These are phyloP conservation scores for Setaria italica DNA, from an alignment of 202 grass and related monocot species.

Conservation along the genomic window DNA sequence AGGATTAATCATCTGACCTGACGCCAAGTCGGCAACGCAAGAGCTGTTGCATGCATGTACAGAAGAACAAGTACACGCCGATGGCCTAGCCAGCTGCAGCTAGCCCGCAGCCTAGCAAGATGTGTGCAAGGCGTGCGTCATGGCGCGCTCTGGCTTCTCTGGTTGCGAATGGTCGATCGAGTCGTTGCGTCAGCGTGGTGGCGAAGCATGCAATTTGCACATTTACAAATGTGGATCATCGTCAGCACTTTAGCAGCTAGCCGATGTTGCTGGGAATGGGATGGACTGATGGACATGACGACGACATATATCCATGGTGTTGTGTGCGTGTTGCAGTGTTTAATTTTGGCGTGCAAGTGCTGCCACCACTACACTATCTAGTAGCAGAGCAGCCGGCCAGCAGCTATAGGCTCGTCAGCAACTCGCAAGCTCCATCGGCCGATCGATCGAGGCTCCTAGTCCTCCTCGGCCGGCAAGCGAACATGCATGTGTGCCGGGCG, in stretches of 20 bases:
- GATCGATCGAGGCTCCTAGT: no score
- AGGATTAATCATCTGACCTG: background rate
- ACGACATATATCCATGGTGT: no score
- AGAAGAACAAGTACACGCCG: no score
- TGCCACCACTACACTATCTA: background rate
- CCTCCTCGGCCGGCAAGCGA: background rate
- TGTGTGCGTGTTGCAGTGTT: background rate
- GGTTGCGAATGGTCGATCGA: background rate
- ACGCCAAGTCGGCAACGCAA: background rate
- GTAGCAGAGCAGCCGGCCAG: background rate
- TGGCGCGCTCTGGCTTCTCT: constrained; percentile 5
- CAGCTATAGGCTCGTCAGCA: background rate
- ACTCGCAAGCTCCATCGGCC: background rate
- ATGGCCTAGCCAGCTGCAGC: no score
- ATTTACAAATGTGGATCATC: background rate
- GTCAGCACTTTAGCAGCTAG: background rate
- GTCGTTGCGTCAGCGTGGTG: constrained; percentile 41
- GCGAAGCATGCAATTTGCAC: constrained; percentile 27
- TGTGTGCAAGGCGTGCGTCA: background rate
- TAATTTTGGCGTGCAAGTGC: constrained; percentile 23
- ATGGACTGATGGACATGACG: no score
- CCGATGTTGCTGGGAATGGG: no score
- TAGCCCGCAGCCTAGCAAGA: background rate
- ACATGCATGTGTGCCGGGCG: background rate
- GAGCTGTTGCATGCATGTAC: background rate